Percentiles rank a stretch among this genome's conserved stretches.
phyloP scores from a whole-genome alignment of 2,329 filamentous ascomycete species.

The Colletotrichum salicis region DNA sequence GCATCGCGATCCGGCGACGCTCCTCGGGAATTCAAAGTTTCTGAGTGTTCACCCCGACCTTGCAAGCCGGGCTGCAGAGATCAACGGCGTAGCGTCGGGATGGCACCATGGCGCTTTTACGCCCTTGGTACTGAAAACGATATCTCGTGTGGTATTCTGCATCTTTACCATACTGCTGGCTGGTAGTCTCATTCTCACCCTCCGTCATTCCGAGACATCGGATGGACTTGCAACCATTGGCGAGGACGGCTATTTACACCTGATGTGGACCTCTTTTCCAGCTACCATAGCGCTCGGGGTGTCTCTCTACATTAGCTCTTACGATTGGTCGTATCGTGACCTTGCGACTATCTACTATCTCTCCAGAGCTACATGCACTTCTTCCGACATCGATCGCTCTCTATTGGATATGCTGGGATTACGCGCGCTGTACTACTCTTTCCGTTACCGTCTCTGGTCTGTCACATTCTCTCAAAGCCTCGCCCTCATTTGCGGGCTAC shows the following conservation, averaged over 20 bases:
- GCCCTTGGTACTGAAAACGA: not conserved
- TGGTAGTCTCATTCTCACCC: not conserved
- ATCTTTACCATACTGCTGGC: not conserved
- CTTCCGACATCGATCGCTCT: conserved; percentile 1
- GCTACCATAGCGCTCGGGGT: conserved; percentile 4
- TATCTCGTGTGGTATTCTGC: not conserved
- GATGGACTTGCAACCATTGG: not conserved
- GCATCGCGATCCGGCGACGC: conserved; percentile 7
- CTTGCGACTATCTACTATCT: conserved; percentile 6
- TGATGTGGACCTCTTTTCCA: conserved; percentile 25
- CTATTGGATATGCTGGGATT: conserved; percentile 18
- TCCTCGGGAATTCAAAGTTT: conserved; percentile 9
- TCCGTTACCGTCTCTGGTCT: not conserved
- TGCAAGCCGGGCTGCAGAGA: not conserved
- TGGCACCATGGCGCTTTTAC: not conserved
- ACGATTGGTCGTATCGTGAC: conserved; percentile 5
- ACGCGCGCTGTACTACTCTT: conserved; percentile 3
- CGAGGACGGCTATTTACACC: conserved; percentile 9
- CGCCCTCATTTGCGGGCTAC: conserved; percentile 16
- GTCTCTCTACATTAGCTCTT: conserved; percentile 14
- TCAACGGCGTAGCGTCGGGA: not conserved
- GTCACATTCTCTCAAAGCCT: conserved; percentile 8
- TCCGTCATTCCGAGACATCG: not conserved
- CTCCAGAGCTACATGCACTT: not conserved
- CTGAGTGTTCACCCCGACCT: not conserved